A percentile compares a stretch with the other conserved stretches of the same genome.
phyloP scores from a whole-genome alignment of 2,329 filamentous ascomycete genomes.

The Aspergillus sp. region DNA sequence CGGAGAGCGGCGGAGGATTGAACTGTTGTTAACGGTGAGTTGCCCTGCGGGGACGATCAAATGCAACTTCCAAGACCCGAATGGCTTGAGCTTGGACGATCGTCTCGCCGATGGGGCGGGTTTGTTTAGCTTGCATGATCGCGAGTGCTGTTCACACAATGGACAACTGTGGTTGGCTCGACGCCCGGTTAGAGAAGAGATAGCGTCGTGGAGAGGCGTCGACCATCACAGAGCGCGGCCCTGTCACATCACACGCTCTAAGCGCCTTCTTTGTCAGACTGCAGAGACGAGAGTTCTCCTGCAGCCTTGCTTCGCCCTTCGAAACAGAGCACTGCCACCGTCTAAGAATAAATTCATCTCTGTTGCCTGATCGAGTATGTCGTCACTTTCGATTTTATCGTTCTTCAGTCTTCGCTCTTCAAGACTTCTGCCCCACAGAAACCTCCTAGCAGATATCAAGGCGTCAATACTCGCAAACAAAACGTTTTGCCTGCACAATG shows the following conservation, averaged over 20 bases:
- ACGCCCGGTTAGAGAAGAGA: constrained; percentile 17
- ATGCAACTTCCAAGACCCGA: not conserved
- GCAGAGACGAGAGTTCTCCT: too few relatives aligned
- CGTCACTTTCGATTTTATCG: not conserved
- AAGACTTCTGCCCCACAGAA: not conserved
- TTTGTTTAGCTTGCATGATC: constrained; percentile 12
- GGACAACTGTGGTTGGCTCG: constrained; percentile 15
- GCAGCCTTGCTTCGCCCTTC: not conserved
- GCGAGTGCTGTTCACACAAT: constrained; percentile 15
- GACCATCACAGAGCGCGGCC: constrained; percentile 22
- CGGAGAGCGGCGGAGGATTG: not conserved
- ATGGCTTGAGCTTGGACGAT: constrained; percentile 13
- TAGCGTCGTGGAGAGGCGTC: constrained; percentile 17
- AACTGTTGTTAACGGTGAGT: not conserved
- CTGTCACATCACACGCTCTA: constrained; percentile 18
- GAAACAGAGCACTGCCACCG: constrained; percentile 8
- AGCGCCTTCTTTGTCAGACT: constrained; percentile 2
- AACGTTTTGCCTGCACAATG: too few relatives aligned
- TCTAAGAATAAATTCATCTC: constrained; percentile 3
- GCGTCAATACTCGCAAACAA: not conserved
- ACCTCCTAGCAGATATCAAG: not conserved
- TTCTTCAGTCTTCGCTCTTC: not conserved
- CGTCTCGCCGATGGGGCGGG: not conserved
- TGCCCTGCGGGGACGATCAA: constrained; percentile 1
- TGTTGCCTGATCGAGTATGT: not conserved